Evolutionary conservation across 2,329 filamentous ascomycete species (phyloP).

Genomic region (Tolypocladium endophyticum): DNA sequence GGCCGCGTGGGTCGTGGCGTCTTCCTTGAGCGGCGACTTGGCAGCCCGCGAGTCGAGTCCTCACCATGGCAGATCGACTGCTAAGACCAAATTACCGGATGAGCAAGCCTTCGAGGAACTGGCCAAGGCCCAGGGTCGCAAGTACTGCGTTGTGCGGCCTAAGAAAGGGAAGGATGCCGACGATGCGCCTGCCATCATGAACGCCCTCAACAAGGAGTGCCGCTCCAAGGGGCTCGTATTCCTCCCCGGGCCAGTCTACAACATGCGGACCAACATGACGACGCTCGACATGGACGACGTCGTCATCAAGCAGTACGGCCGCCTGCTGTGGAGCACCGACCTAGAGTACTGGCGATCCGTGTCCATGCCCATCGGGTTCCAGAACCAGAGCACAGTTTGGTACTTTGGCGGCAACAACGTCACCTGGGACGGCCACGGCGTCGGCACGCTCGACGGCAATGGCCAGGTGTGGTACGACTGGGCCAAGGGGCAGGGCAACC

Average conservation of each 20-base stretch:
- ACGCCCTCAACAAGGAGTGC: slow-evolving; percentile 20
- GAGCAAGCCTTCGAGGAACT: neutral
- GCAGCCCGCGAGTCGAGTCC: neutral
- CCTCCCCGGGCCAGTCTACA: slow-evolving; percentile 21
- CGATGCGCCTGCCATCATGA: slow-evolving; percentile 19
- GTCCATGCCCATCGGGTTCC: slow-evolving; percentile 39
- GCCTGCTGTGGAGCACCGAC: slow-evolving; percentile 29
- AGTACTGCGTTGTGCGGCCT: slow-evolving; percentile 18
- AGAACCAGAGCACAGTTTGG: slow-evolving; percentile 46
- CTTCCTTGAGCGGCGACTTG: neutral
- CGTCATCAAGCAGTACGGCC: slow-evolving; percentile 32
- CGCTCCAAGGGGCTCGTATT: slow-evolving; percentile 18
- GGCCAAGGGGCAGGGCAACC: slow-evolving; percentile 30
- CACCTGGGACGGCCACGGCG: slow-evolving; percentile 34
- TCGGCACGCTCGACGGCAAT: slow-evolving; percentile 47
- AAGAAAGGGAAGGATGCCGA: slow-evolving; percentile 12
- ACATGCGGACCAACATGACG: slow-evolving; percentile 23
- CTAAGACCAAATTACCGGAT: neutral
- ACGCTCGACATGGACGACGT: slow-evolving; percentile 21
- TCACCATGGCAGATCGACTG: neutral
- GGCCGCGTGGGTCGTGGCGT: neutral
- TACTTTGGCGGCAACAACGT: slow-evolving; percentile 43
- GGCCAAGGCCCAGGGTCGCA: slow-evolving; percentile 10
- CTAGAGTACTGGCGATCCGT: slow-evolving; percentile 41
- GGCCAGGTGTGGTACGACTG: slow-evolving; percentile 50